Evolutionary conservation across 1,284 basidiomycete genomes (phyloP), one percentile per base, ranked within the genome.

Genomic region (Malassezia slooffiae): DNA sequence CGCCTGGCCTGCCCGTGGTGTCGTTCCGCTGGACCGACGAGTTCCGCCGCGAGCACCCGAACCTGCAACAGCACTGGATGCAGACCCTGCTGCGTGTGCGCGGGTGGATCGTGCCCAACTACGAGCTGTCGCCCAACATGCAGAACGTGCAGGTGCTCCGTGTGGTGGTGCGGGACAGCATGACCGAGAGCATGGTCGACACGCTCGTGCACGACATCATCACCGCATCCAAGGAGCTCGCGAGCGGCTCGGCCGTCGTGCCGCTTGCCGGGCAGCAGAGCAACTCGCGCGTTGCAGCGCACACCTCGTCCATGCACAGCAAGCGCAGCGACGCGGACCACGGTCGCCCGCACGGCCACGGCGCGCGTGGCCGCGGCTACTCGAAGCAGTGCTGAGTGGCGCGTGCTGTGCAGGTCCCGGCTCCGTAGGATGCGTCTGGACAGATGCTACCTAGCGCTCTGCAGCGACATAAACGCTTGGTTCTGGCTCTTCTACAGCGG

Each of bases 1-100:
- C 73, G 5, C 78, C 84, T 2, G 85, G 85, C 3, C 74, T 96
- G 16, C 90, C 90, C 3, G 89, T 95, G 12, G 86, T 95, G 0
- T 74, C 85, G 0, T 96, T 96, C 80, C 64, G 65, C 38, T 90
- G 93, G 75, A 81, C 82, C 1, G 81, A 93, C 62, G 72, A 75
- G 12, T 60, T 67, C 50, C 43, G 50, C 20, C 16, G 39, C 5
- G 42, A 59, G 36, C 52, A 66, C 38, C 60, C 64, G 10, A 21
- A 60, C 10, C 48, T 69, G 16, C 48, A 89, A 70, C 90, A 95
- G 71, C 78, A 77, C 50, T 91, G 87, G 85, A 79, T 95, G 31
- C 90, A 95, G 64, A 81, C 77, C 0, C 73, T 86, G 2, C 72
- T 89, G 20, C 75, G 85, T 36, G 73, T 76, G 12, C 83, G 80